Evolutionary conservation across 2,329 filamentous ascomycete species (phyloP).

Genomic region (Penicillium sp.): DNA sequence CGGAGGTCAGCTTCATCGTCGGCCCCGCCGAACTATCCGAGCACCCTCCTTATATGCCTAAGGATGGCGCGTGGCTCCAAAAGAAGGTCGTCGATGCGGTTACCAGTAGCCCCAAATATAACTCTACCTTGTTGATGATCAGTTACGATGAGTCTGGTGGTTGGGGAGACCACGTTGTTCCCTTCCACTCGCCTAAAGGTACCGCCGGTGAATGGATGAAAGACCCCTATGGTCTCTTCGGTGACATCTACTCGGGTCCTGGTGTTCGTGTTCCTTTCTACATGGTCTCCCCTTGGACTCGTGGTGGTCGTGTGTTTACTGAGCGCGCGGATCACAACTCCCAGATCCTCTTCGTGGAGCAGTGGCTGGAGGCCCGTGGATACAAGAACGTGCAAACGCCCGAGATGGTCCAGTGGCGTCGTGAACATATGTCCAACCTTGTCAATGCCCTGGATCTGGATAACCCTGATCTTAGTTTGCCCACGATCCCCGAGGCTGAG

Average conservation of each 20-base stretch:
- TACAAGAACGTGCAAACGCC: slow-evolving; percentile 40
- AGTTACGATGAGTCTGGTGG: slow-evolving; percentile 56
- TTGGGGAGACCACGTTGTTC: slow-evolving; percentile 56
- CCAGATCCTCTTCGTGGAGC: slow-evolving; percentile 55
- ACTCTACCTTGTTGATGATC: slow-evolving; percentile 50
- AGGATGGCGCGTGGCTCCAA: slow-evolving; percentile 56
- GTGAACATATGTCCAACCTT: slow-evolving; percentile 50
- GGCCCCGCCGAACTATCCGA: slow-evolving; percentile 53
- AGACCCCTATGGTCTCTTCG: slow-evolving; percentile 43
- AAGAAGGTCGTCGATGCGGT: slow-evolving; percentile 53
- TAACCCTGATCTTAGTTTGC: slow-evolving; percentile 50
- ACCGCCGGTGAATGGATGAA: slow-evolving; percentile 55
- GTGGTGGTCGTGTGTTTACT: slow-evolving; percentile 53
- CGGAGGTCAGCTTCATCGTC: slow-evolving; percentile 52
- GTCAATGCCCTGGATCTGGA: slow-evolving; percentile 49
- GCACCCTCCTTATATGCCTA: slow-evolving; percentile 53
- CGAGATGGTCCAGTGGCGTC: slow-evolving; percentile 48
- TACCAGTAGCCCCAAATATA: slow-evolving; percentile 50
- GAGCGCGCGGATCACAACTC: slow-evolving; percentile 57
- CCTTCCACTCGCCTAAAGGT: slow-evolving; percentile 49
- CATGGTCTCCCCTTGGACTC: slow-evolving; percentile 57
- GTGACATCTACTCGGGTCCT: slow-evolving; percentile 46
- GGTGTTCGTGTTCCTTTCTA: slow-evolving; percentile 53
- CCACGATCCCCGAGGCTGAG: slow-evolving; percentile 45
- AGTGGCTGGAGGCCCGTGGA: slow-evolving; percentile 49